Base-by-base conservation (phyloP, 2,329 filamentous ascomycete genomes). In the Monascus ruber region DNA sequence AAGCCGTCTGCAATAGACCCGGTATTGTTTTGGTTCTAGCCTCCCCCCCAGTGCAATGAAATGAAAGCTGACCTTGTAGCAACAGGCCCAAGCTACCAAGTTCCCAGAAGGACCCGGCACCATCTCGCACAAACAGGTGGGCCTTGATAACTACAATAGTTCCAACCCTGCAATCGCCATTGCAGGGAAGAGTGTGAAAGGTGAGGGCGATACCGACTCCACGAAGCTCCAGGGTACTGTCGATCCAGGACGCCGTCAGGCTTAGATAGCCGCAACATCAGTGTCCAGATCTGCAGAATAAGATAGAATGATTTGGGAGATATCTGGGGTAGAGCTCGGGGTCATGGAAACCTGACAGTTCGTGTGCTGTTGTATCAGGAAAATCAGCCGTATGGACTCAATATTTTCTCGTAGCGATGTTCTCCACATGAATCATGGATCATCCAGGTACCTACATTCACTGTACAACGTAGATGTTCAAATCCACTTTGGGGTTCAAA, bases 191-290 rank as follows among this genome's bases (percentile, higher is more conserved):
- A 73, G 68, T 53, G 70, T 68, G 52, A 79, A 78, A 63, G 59
- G 63, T n/a, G 74, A 79, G 58, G 74, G 73, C 26, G 58, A 63
- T 37, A 68, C 68, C 26, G 74, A 78, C 35, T 69, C 71, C 7
- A 70, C 73, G 24, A 77, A 78, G 54, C 46, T 65, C 25, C 68
- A 70, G 54, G 71, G 70, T 27, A 69, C 70, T 7, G 59, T 74
- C 36, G 60, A 67, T 31, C 54, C 59, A 5, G 46, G 49, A 42
- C 50, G 60, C 34, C 54, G 55, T n/a, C 43, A 48, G 33, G 26
- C 32, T 11, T 33, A 36, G 17, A 36, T 37, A 33, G 29, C 11
- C 38, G 17, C 17, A 17, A 17, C 17, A 17, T 17, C 17, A 17
- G 17, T 17, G 17, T 17, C 17, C 17, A 17, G 17, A 17, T 17